Conservation (phyloP, 2,329 filamentous ascomycete genomes). For the Calonectria pauciramosa region DNA sequence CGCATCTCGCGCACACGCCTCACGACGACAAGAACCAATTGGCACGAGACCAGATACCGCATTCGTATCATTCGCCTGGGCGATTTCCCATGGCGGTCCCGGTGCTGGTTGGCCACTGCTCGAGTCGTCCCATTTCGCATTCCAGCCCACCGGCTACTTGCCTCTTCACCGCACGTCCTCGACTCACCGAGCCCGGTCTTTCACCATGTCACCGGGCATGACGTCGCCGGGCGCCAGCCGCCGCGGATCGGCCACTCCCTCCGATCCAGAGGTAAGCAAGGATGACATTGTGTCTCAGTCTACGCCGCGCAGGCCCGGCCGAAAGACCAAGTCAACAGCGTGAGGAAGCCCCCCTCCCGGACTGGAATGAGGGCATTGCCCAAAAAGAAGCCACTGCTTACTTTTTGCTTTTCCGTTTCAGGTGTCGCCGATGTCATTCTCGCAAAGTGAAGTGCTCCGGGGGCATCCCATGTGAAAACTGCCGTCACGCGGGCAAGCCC, state of each 20-base stretch:
- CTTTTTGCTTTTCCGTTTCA: conserved; percentile 12
- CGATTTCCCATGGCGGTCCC: neutral
- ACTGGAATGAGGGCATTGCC: neutral
- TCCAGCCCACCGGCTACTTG: conserved; percentile 12
- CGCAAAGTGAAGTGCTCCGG: conserved; percentile 53
- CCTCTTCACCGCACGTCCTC: conserved; percentile 3
- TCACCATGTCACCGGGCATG: conserved; percentile 31
- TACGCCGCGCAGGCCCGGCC: conserved; percentile 29
- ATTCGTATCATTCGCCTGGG: neutral
- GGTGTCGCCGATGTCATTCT: conserved; percentile 50
- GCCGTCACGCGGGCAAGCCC: conserved; percentile 46
- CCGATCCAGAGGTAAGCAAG: conserved; percentile 35
- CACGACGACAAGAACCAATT: conserved; percentile 25
- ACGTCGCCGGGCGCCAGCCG: conserved; percentile 28
- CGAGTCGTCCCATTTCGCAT: neutral
- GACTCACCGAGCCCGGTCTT: conserved; percentile 6
- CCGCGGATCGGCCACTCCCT: conserved; percentile 31
- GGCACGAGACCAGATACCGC: conserved; percentile 25
- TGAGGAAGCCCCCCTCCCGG: conserved; percentile 15
- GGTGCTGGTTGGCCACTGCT: neutral
- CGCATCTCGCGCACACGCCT: conserved; percentile 4
- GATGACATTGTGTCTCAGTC: conserved; percentile 35
- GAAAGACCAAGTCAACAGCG: conserved; percentile 46
- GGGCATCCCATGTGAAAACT: conserved; percentile 51
- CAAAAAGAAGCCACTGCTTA: neutral